Evolutionary conservation across 2,329 filamentous ascomycete genomes (phyloP), one percentile per base, ranked within the genome.

Genomic region (Annulohypoxylon truncatum): DNA sequence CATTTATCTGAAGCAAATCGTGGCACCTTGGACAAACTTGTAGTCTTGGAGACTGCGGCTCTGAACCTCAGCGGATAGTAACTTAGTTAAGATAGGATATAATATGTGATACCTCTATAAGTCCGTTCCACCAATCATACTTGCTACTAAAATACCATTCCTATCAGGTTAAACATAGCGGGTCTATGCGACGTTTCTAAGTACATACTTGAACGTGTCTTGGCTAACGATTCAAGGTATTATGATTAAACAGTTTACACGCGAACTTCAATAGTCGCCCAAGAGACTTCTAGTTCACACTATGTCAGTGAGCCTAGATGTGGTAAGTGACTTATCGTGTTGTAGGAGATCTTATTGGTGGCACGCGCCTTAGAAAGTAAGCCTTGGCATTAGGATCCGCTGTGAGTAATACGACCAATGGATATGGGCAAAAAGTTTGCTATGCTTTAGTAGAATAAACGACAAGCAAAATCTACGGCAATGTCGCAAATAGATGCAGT

Each of bases 261-360:
- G n/a, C 18, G 26, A 28, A 44, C 35, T 28, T 44, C 50, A 20
- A 47, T 35, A 50, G 44, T 22, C 38, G 31, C 20, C 35, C 7
- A 10, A 26, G 18, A 31, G n/a, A 7, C 15, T 28, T n/a, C 8
- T 20, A n/a, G 24, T 35, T 38, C 29, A 7, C 20, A 12, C 15
- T 7, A 35, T n/a, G 20, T 22, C 22, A 50, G 31, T 22, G 29
- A 48, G 42, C 31, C 22, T 18, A 47, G 28, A 46, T 66, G 31
- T 47, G 56, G 48, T 60, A 51, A 18, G 31, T 48, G 55, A 67
- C 22, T 59, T 47, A 42, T 61, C 52, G 51, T 15, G 26, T 57
- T 44, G 35, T 26, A 18, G 28, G 15, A 53, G 35, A 52, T 62
- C 53, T 52, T 20, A 59, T 59, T 69, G 53, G 53, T 54, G 24